These are phyloP conservation scores for Candida ficus DNA, from an alignment of 805 yeast genomes.

Conservation along the genomic window DNA sequence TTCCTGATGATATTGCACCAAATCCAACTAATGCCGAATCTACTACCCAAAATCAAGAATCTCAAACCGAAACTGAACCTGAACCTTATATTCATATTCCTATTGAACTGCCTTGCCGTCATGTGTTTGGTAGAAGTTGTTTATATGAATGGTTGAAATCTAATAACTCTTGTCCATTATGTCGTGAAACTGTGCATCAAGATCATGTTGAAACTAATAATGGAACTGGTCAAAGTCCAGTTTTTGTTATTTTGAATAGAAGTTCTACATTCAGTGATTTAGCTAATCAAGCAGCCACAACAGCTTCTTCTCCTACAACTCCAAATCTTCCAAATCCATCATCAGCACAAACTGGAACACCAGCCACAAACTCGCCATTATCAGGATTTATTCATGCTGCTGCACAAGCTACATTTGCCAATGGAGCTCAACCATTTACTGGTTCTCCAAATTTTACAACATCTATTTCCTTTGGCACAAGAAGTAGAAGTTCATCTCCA, in stretches of 20 bases:
- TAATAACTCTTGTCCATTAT: slow-evolving; percentile 79
- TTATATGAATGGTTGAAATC: slow-evolving; percentile 75
- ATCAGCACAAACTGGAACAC: neutral
- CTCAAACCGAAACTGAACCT: slow-evolving; percentile 7
- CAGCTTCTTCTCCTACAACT: neutral
- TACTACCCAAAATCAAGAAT: neutral
- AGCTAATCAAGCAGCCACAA: slow-evolving; percentile 1
- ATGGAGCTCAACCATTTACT: no score
- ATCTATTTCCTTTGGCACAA: no score
- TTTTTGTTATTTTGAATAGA: slow-evolving; percentile 2
- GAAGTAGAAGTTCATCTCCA: no score
- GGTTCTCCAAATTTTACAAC: no score
- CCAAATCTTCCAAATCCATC: neutral
- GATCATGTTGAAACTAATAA: slow-evolving; percentile 8
- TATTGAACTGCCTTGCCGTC: slow-evolving; percentile 77
- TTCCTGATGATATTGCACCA: neutral
- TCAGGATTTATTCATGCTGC: neutral
- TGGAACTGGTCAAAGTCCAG: slow-evolving; percentile 15
- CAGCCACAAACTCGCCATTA: neutral
- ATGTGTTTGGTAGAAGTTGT: slow-evolving; percentile 83
- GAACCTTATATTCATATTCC: slow-evolving; percentile 51
- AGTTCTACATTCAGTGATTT: neutral
- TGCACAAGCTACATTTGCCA: neutral
- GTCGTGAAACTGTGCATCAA: slow-evolving; percentile 46
- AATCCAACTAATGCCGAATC: neutral